Evolutionary conservation across 73 alveolate species (phyloP), one percentile per base, ranked within the genome.

Genomic region (Symbiodinium natans): DNA sequence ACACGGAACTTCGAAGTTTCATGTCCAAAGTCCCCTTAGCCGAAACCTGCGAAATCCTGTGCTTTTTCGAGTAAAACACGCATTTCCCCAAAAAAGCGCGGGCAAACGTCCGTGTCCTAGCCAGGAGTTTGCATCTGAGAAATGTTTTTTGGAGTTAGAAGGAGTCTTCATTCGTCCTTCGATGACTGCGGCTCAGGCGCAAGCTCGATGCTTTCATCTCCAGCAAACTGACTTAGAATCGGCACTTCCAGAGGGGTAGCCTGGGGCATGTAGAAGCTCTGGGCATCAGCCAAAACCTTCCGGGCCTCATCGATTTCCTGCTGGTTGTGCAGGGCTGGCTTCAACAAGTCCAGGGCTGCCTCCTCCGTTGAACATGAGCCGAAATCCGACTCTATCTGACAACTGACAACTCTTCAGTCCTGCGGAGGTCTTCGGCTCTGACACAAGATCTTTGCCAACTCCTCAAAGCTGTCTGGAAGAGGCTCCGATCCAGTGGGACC

Each of bases 361-460:
- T 31, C 40, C 83, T 31, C 7, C 33, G 82, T 71, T 31, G 40
- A 31, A 21, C 27, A 23, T 31, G 41, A 71, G 83, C 39, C 2
- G 83, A 31, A 6, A 8, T n/a, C n/a, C n/a, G n/a, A n/a, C 56
- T 13, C 59, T 13, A 13, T 46, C 25, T 19, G 17, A 46, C 9
- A 21, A 13, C 59, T 19, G 59, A 13, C 59, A 46, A 13, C 59
- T 13, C 59, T 13, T 13, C 59, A 4, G 29, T 52, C 68, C 68
- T 52, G 13, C 68, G 71, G 71, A 52, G 71, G 71, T 15, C 71
- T 52, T 29, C 8, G 25, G 9, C 5, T 52, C n/a, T 29, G 1
- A 48, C 48, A 54, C 93, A 86, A 27, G 52, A 86, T 48, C 93
- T 86, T 48, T 19, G 93, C 93, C 82, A 86, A 27, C 25, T n/a